Conservation (phyloP, 129 eudicot species). For the Artemisia argyi region DNA sequence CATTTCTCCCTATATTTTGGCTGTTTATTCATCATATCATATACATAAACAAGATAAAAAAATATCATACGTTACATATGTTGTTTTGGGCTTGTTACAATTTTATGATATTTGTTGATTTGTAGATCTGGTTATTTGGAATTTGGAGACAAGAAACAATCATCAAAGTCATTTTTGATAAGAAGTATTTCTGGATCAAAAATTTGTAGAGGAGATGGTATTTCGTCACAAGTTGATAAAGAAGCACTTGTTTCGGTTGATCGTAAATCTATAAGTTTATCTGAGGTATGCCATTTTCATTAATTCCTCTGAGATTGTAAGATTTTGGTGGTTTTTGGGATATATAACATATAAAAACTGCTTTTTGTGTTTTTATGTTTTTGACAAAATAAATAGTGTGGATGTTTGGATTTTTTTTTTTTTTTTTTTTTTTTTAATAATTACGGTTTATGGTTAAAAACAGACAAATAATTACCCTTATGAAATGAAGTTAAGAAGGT, state of each 20-base stretch:
- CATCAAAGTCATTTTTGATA: conserved; percentile 35
- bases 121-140: conserved; percentile 62
- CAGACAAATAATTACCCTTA: no score
- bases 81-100: not conserved
- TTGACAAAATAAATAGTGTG: no score
- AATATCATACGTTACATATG: conserved; percentile 24
- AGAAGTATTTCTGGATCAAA: conserved; percentile 59
- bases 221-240: conserved; percentile 49
- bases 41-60: not conserved
- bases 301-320: not conserved
- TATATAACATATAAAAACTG: no score
- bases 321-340: no score
- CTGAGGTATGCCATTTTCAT: conserved; percentile 38
- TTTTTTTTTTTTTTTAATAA: no score
- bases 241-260: conserved; percentile 48
- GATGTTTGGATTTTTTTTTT: no score
- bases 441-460: no score
- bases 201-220: conserved; percentile 63
- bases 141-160: conserved; percentile 43
- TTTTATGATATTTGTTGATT: conserved; percentile 21
- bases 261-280: conserved; percentile 38
- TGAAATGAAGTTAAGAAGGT: no score
- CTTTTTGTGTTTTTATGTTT: no score
- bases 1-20: conserved; percentile 13
- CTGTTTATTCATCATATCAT: not conserved